Base-by-base conservation (phyloP, 192 early-diverging fungal species). In the Coemansia sp. region DNA sequence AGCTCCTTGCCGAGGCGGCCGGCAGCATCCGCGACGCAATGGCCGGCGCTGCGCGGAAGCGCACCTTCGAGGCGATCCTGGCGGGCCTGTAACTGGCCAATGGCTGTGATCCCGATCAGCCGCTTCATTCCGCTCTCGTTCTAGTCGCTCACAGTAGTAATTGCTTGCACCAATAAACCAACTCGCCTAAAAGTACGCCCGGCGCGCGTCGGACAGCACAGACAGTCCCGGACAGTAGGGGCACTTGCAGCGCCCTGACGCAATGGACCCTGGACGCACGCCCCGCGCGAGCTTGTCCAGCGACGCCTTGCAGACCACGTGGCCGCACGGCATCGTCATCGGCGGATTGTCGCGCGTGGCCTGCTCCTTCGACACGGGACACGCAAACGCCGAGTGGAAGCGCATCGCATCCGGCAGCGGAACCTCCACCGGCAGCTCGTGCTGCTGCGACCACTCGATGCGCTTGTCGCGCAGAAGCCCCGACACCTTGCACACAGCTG, bases 281-380 rank as follows among this genome's bases (percentile, higher is more conserved):
- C 90, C 91, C 65, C 92, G 90, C 41, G 91, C 86, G 19, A 99
- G 87, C 65, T 93, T 87, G 8, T 85, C 82, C 62, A 99, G 80
- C 75, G 91, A 93, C 69, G 95, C 97, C 71, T 92, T 89, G 82
- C 92, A 94, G 41, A 99, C 89, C 0, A 98, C 94, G 73, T 99
- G 98, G 13, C 98, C 98, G 77, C 98, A 99, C 3, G 85, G 84
- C 90, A 99, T 89, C 92, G 94, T 93, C 94, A 97, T 98, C 0
- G 98, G 98, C 49, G 96, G 96, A 64, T 99, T 99, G n/a, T 88
- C 86, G 19, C 90, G 87, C 6, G 93, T 90, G 2, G 92, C 92
- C 73, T 94, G 92, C 72, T 99, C 98, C 77, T 98, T 98, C 37
- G 88, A 89, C 2, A 99, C 98, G 6, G 98, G 98, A 74, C 98